Evolutionary conservation across 2,329 filamentous ascomycete species (phyloP), one percentile per base, ranked within the genome.

Genomic region (Calonectria hawksworthii): DNA sequence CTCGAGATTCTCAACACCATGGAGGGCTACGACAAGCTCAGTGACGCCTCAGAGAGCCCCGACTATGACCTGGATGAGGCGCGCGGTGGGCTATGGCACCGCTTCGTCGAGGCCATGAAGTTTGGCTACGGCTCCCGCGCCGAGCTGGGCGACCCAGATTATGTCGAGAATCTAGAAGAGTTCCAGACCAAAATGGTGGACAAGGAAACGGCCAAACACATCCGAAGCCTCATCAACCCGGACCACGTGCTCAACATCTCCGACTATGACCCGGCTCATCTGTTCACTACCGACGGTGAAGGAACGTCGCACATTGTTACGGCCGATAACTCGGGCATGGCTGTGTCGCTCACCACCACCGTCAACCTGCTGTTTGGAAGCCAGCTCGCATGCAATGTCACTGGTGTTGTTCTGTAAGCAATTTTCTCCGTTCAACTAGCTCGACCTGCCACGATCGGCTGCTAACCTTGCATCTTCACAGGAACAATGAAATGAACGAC

Each of bases 311-410:
- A 96, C 78, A 86, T 96, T 11, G 92, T 94, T 0, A 88, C 94
- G 0, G 92, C 93, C 0, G 96, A 98, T 83, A 84, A 85, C 10
- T 89, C 90, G 0, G 96, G 96, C 9, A 88, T 98, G 83, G 92
- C 95, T 2, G 90, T 98, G 44, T 94, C 94, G 1, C 89, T 96
- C 16, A 98, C 96, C 0, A 97, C 95, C 0, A 98, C 96, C 0
- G 88, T 98, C 72, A 98, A 98, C 84, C 88, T 97, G 6, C 89
- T 97, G 4, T 99, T 98, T 80, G 96, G 96, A 59, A 93, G 93
- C 34, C 89, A 92, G 26, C 84, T 98, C 76, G 92, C 98, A 85
- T 94, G 96, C 0, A 95, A 95, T 0, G 90, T 93, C 79, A 96
- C 95, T 0, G 96, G 96, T 23, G 90, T 98, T 73, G 95, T 98